Conservation (phyloP, 2,329 filamentous ascomycete species). For the Colletotrichum coccodes region DNA sequence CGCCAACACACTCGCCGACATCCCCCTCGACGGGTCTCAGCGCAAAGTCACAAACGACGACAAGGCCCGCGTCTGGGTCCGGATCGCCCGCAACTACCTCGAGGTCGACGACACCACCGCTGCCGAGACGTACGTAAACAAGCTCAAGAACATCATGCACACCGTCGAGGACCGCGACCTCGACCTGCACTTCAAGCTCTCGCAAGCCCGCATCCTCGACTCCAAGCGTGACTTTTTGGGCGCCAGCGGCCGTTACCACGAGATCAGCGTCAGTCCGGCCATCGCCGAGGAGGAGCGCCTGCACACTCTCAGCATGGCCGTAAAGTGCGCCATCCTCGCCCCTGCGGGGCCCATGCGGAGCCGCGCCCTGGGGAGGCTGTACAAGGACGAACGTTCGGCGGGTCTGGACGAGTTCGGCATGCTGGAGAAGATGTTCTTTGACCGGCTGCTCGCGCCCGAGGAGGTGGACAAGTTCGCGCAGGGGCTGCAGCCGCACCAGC, state of each 20-base stretch:
- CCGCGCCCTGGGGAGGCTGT: conserved; percentile 82
- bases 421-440: conserved; percentile 96
- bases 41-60: conserved; percentile 84
- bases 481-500: conserved; percentile 85
- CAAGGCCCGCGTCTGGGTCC: conserved; percentile 88
- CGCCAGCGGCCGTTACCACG: conserved; percentile 88
- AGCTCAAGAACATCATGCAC: conserved; percentile 92
- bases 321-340: conserved; percentile 91
- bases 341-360: conserved; percentile 89
- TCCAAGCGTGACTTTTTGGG: conserved; percentile 89
- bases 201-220: conserved; percentile 92
- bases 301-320: conserved; percentile 84
- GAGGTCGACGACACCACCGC: conserved; percentile 91
- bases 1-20: conserved; percentile 81
- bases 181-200: conserved; percentile 87
- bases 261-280: conserved; percentile 79
- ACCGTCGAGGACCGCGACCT: conserved; percentile 79
- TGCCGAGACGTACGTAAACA: conserved; percentile 90
- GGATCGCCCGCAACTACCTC: conserved; percentile 92
- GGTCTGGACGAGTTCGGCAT: conserved; percentile 85
- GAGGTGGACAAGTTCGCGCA: conserved; percentile 90
- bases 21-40: conserved; percentile 90
- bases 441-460: conserved; percentile 81
- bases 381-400: conserved; percentile 89
- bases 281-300: conserved; percentile 90